Base-by-base conservation (phyloP, 2,329 filamentous ascomycete species). In the Colletotrichum graminicola region DNA sequence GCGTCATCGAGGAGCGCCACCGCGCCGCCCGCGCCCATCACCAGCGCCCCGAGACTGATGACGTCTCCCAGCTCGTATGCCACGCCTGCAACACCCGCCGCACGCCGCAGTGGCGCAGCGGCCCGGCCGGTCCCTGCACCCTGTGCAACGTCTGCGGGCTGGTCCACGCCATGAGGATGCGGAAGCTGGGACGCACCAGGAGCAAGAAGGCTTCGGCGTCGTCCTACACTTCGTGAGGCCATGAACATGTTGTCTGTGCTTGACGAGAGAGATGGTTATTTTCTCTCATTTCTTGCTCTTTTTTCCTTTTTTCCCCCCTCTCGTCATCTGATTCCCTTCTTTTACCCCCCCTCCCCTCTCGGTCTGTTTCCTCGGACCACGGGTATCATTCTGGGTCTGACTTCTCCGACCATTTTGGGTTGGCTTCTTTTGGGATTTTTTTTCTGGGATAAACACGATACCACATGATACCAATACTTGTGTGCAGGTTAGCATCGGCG, bases 101-200 rank as follows among this genome's bases (percentile, higher is more conserved):
- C 26, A 63, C 61, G 8, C 61, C 61, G 1, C 49, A 63, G 32
- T 63, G 61, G 61, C 61, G 61, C 39, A 54, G 12, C 14, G 61
- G 61, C 8, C 61, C 61, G 7, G 61, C 61, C 18, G 61, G 61
- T 23, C 61, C 61, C 11, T 41, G 49, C 5, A 63, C 36, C 2
- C 26, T 63, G 11, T 63, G 61, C 49, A 63, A 63, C 21, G 61
- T 63, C 10, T 63, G 61, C 49, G 61, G 61, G 1, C 36, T 63
- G 26, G 10, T 63, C 8, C 23, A 55, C n/a, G 61, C 61, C 49
- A 45, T 43, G 61, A 36, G 61, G 49, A 51, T 54, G 49, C 61
- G 61, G 23, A 63, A 55, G 49, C 34, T 43, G 18, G 36, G 60
- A 12, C 60, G 39, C 11, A 14, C 23, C 10, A 36, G 49, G 11